Conservation (phyloP, 2,329 filamentous ascomycete species). For the Fusarium bulbicola region DNA sequence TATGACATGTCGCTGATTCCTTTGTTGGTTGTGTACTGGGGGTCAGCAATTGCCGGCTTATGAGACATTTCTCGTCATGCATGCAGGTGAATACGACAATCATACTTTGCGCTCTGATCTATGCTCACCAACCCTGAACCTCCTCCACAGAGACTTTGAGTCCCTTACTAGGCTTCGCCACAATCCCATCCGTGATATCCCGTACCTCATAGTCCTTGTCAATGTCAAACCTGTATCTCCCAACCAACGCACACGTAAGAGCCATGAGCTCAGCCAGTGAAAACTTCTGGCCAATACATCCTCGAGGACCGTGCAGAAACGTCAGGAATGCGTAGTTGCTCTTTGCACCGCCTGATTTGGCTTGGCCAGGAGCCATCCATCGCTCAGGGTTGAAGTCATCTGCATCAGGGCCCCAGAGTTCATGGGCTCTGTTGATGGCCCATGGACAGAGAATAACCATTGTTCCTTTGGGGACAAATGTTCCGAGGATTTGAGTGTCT, state of each 20-base stretch:
- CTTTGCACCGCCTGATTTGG: conserved; percentile 69
- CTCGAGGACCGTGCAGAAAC: conserved; percentile 70
- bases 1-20: neutral
- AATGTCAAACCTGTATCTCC: conserved; percentile 26
- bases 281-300: conserved; percentile 43
- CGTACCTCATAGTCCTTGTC: conserved; percentile 25
- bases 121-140: conserved; percentile 21
- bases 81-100: neutral
- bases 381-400: conserved; percentile 50
- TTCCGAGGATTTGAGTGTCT: conserved; percentile 47
- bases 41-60: neutral
- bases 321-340: conserved; percentile 78
- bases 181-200: conserved; percentile 34
- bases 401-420: conserved; percentile 50
- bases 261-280: conserved; percentile 33
- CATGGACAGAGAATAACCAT: conserved; percentile 45
- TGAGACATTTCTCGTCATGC: neutral
- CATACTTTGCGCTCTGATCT: neutral
- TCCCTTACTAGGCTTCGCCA: conserved; percentile 27
- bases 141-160: conserved; percentile 6
- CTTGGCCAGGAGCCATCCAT: conserved; percentile 43
- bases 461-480: conserved; percentile 49
- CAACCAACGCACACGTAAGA: conserved; percentile 29
- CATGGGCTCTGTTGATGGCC: conserved; percentile 44
- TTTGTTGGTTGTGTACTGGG: neutral